These are phyloP conservation scores for Tanacetum coccineum DNA, from an alignment of 129 eudicot genomes.

Conservation along the genomic window DNA sequence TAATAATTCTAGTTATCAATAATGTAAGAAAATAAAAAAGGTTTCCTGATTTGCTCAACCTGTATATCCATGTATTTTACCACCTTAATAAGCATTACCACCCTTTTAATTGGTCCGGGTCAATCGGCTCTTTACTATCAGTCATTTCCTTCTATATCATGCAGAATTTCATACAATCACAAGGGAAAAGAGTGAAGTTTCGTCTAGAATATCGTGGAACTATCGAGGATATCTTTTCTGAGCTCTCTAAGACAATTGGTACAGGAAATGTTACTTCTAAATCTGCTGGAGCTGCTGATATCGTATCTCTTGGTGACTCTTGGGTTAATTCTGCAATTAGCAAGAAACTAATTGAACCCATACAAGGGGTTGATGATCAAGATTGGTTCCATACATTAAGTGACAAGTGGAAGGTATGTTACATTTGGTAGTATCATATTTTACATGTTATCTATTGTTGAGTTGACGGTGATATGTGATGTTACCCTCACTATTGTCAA, in stretches of 20 bases:
- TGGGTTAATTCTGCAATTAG: constrained; percentile 72
- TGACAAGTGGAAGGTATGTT: constrained; percentile 89
- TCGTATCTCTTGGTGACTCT: constrained; percentile 82
- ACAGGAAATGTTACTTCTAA: constrained; percentile 43
- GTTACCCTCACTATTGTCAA: neutral
- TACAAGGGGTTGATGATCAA: constrained; percentile 62
- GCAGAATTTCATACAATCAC: constrained; percentile 82
- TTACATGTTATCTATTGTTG: neutral
- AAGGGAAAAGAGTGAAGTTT: constrained; percentile 77
- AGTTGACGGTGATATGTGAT: constrained; percentile 5
- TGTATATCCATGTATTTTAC: neutral
- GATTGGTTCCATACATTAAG: constrained; percentile 69
- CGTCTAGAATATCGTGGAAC: constrained; percentile 67
- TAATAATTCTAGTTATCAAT: neutral
- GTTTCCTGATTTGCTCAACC: neutral
- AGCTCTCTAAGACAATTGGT: constrained; percentile 45
- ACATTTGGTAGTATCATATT: neutral
- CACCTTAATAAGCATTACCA: neutral
- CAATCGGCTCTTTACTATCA: neutral
- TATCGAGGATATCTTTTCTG: constrained; percentile 59
- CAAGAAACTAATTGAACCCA: constrained; percentile 70
- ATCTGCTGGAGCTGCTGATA: constrained; percentile 83
- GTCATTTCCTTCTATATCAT: constrained; percentile 1
- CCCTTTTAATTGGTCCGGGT: neutral
- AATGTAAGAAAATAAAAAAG: neutral